Percentiles rank a stretch among this genome's conserved stretches.
Conservation (phyloP, 2,329 filamentous ascomycete species). For the Pestalotiopsis sp. region DNA sequence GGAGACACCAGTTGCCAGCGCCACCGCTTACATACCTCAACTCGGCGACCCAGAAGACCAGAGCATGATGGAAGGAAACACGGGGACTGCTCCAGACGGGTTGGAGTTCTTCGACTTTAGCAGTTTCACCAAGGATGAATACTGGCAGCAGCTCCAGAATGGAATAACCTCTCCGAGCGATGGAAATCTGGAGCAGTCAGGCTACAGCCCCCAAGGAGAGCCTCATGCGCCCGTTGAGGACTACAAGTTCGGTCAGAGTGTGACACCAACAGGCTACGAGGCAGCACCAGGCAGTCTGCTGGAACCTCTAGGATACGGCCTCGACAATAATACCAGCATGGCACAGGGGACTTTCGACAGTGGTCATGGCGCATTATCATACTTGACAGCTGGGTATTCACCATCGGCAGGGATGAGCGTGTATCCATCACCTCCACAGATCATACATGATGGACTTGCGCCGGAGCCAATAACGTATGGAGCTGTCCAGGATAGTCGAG, state of each 20-base stretch:
- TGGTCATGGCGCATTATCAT: not conserved
- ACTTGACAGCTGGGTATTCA: no score
- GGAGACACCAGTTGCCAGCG: no score
- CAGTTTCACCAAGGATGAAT: no score
- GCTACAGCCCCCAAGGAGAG: not conserved
- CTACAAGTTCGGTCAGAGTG: not conserved
- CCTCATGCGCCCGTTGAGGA: not conserved
- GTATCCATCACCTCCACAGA: not conserved
- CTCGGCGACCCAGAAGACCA: no score
- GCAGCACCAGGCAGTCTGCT: not conserved
- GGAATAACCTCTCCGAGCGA: not conserved
- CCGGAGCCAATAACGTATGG: not conserved
- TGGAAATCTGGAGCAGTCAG: not conserved
- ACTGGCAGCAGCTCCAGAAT: no score
- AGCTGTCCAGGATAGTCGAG: not conserved
- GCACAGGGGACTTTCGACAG: not conserved
- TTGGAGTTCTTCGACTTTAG: no score
- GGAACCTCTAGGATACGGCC: not conserved
- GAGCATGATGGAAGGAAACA: no score
- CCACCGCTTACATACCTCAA: no score
- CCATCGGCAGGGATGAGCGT: no score
- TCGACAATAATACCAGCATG: not conserved
- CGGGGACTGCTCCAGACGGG: no score
- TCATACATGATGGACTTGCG: not conserved
- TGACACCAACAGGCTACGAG: not conserved